phyloP scores from a whole-genome alignment of 2,329 filamentous ascomycete genomes.

The Mollisiaceae sp. region DNA sequence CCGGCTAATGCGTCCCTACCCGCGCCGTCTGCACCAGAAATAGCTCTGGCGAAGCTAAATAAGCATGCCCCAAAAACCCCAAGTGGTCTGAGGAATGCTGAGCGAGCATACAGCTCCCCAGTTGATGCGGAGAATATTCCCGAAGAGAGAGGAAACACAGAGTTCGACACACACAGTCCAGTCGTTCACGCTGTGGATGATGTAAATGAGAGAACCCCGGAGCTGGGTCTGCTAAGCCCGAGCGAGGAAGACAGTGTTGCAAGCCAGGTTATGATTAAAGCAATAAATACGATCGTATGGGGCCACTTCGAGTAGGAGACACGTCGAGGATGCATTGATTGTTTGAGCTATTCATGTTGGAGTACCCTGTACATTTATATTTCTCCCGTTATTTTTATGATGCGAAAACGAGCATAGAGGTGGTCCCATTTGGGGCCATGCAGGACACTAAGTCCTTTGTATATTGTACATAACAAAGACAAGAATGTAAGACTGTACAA shows the following conservation, averaged over 20 bases:
- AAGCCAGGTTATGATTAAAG: neutral
- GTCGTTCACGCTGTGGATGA: neutral
- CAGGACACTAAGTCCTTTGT: neutral
- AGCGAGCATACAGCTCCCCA: neutral
- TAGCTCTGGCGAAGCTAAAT: neutral
- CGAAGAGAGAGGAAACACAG: neutral
- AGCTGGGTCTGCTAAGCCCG: neutral
- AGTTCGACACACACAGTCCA: neutral
- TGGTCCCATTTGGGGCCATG: neutral
- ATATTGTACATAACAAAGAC: constrained; percentile 1
- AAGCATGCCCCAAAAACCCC: neutral
- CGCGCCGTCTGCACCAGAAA: neutral
- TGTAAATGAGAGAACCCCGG: neutral
- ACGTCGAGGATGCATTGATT: neutral
- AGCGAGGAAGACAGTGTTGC: neutral
- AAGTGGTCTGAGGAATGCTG: neutral
- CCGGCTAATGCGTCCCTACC: neutral
- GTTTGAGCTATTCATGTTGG: neutral
- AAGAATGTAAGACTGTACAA: neutral
- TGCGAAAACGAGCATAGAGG: neutral
- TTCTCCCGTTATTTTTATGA: neutral
- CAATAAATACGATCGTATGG: too few relatives aligned
- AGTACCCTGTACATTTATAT: neutral
- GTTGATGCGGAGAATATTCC: neutral
- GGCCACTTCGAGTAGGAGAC: too few relatives aligned